phyloP scores from a whole-genome alignment of 176 grass and related monocot species.

The Eleusine coracana region DNA sequence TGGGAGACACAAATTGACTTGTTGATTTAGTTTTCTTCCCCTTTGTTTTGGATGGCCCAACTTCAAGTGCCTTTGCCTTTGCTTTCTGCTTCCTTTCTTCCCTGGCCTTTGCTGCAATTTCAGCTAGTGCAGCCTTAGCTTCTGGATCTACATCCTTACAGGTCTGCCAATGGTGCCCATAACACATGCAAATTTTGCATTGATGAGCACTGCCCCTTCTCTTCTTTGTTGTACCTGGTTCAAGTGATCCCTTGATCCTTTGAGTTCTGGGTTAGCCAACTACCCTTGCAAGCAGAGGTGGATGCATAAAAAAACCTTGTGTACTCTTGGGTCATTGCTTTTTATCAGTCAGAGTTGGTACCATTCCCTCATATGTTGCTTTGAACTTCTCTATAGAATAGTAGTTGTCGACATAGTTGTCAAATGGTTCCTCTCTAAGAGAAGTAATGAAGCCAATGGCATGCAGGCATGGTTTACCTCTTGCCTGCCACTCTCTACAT shows the following conservation, averaged over 20 bases:
- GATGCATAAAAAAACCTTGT: conserved; percentile 15
- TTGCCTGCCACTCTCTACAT: not conserved
- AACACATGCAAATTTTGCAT: too few species aligned
- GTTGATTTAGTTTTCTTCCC: too few species aligned
- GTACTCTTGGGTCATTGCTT: not conserved
- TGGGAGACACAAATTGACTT: too few species aligned
- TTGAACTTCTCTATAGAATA: not conserved
- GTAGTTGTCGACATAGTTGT: not conserved
- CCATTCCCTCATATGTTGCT: not conserved
- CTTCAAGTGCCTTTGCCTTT: too few species aligned
- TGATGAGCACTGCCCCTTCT: too few species aligned
- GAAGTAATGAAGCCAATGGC: not conserved
- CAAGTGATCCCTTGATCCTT: not conserved
- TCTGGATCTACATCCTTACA: too few species aligned
- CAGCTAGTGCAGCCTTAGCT: too few species aligned
- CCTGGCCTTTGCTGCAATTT: too few species aligned
- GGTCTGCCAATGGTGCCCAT: too few species aligned
- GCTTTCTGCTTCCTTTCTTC: too few species aligned
- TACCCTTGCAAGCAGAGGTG: not conserved
- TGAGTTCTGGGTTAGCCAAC: not conserved
- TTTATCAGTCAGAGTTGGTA: not conserved
- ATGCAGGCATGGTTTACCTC: not conserved
- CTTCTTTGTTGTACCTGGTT: too few species aligned
- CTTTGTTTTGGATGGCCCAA: too few species aligned
- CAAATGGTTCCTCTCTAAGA: not conserved